Percentiles rank a stretch among this genome's conserved stretches.
phyloP scores from a whole-genome alignment of 2,329 filamentous ascomycete genomes.

The Penicillium vulpinum region DNA sequence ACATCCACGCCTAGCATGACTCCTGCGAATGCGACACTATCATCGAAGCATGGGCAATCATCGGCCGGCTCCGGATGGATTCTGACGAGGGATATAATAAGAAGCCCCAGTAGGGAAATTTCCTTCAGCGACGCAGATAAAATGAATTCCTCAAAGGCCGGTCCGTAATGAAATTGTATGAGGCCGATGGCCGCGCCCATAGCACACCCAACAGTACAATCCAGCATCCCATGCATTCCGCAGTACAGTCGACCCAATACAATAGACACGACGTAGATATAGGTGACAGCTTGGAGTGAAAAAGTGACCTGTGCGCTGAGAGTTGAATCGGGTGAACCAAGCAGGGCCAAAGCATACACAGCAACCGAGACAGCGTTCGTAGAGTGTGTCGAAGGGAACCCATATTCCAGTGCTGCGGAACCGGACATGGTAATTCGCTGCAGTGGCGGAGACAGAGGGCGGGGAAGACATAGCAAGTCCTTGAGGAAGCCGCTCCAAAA shows the following conservation, averaged over 20 bases:
- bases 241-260: conserved; percentile 91
- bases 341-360: conserved; percentile 72
- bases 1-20: conserved; percentile 82
- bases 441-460: conserved; percentile 86
- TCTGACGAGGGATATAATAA: conserved; percentile 74
- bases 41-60: conserved; percentile 95
- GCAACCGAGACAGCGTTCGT: conserved; percentile 96
- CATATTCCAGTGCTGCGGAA: conserved; percentile 91
- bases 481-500: conserved; percentile 93
- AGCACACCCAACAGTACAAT: conserved; percentile 77
- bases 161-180: conserved; percentile 56
- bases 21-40: conserved; percentile 89
- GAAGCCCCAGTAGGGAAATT: conserved; percentile 62
- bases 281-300: conserved; percentile 67
- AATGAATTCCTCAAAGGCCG: conserved; percentile 69
- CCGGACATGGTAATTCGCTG: conserved; percentile 97
- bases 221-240: conserved; percentile 96
- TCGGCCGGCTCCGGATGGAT: conserved; percentile 95
- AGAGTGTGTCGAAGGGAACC: conserved; percentile 94
- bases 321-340: conserved; percentile 66
- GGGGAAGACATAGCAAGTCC: conserved; percentile 86
- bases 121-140: conserved; percentile 64
- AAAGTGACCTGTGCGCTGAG: conserved; percentile 61
- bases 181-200: conserved; percentile 68
- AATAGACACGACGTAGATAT: conserved; percentile 86